These are phyloP conservation scores for Glycine soja DNA, from an alignment of 306 rosid genomes.

Conservation along the genomic window DNA sequence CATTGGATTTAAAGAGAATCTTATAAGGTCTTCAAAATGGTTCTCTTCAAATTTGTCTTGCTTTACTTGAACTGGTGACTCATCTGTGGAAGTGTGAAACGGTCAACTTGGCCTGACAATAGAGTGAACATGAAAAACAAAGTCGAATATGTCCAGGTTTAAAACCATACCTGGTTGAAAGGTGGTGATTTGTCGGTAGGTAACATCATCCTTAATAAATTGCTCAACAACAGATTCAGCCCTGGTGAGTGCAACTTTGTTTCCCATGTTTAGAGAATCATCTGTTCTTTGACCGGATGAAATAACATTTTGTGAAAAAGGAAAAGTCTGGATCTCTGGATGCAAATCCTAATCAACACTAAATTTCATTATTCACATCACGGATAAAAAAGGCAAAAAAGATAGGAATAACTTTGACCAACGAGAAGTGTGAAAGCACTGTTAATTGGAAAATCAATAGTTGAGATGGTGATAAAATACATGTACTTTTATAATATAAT, in stretches of 20 bases:
- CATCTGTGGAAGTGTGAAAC: conserved; percentile 51
- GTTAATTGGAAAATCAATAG: neutral
- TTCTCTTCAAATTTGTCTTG: conserved; percentile 41
- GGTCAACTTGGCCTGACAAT: conserved; percentile 41
- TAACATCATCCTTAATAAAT: conserved; percentile 44
- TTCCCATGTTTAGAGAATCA: conserved; percentile 40
- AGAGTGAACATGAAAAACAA: conserved; percentile 1
- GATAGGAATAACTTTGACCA: neutral
- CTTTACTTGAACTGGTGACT: no score
- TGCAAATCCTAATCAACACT: conserved; percentile 51
- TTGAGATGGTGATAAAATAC: neutral
- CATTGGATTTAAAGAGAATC: conserved; percentile 36
- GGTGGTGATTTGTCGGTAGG: conserved; percentile 37
- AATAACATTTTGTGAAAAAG: conserved; percentile 44
- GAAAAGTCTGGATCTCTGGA: conserved; percentile 49
- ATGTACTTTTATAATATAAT: neutral
- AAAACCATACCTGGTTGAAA: conserved; percentile 55
- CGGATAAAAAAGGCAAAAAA: neutral
- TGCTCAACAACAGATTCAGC: conserved; percentile 48
- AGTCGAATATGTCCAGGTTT: neutral
- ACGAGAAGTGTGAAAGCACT: neutral
- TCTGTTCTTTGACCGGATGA: conserved; percentile 45
- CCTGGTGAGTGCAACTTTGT: conserved; percentile 45
- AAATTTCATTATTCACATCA: conserved; percentile 39
- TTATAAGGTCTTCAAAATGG: conserved; percentile 42